These are phyloP conservation scores for Tolypocladium endophyticum DNA, from an alignment of 2,329 filamentous ascomycete genomes.

Conservation along the genomic window DNA sequence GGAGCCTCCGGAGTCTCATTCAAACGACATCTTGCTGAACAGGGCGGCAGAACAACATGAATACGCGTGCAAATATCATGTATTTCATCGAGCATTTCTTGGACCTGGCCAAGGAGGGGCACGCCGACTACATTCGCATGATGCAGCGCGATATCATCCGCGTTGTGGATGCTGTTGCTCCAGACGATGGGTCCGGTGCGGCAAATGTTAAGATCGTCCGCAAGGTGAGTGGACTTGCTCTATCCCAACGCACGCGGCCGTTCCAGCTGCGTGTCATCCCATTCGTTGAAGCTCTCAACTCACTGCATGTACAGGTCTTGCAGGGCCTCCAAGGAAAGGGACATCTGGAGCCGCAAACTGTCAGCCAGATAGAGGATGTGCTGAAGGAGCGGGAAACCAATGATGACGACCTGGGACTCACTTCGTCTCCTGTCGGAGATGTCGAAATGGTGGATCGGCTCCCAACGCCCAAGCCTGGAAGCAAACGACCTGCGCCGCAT, in stretches of 20 bases:
- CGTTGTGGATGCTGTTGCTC: constrained; percentile 86
- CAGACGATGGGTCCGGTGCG: constrained; percentile 74
- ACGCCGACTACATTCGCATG: constrained; percentile 81
- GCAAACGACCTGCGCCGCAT: constrained; percentile 17
- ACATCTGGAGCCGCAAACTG: constrained; percentile 64
- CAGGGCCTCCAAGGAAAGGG: constrained; percentile 58
- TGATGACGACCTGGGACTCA: constrained; percentile 42
- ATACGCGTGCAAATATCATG: constrained; percentile 96
- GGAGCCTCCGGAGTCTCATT: not conserved
- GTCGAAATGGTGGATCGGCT: constrained; percentile 29
- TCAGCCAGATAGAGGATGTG: constrained; percentile 71
- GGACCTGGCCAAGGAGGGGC: constrained; percentile 68
- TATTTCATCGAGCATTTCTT: constrained; percentile 96
- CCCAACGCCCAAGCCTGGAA: constrained; percentile 22
- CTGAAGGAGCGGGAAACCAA: constrained; percentile 68
- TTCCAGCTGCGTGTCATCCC: not conserved
- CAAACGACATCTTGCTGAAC: not conserved
- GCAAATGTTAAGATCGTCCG: constrained; percentile 91
- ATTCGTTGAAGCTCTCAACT: not conserved
- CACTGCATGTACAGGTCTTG: constrained; percentile 41
- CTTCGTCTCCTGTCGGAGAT: constrained; percentile 39
- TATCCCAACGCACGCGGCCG: not conserved
- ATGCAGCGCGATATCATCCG: constrained; percentile 87
- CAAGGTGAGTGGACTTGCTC: constrained; percentile 44
- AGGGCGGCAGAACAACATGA: constrained; percentile 69